Evolutionary conservation across 805 yeast genomes (phyloP), one percentile per base, ranked within the genome.

Genomic region (Candida schatavii): DNA sequence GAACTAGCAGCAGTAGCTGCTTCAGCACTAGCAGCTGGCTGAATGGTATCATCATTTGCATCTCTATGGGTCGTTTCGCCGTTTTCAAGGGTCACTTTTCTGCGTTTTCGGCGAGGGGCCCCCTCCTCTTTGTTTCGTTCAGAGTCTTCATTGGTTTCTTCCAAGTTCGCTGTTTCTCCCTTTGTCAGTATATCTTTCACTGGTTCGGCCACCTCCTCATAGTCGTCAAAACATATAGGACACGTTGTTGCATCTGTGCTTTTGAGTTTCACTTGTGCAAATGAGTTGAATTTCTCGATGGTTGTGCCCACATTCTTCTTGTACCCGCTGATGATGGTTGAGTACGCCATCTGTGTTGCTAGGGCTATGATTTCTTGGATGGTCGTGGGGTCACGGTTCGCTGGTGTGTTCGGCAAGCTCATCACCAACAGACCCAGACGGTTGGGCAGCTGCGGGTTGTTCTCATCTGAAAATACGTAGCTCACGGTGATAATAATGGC

Each of bases 281-380:
- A 70, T 4, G 68, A 62, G 25, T 75, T 75, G 60, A 84, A 83
- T 14, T 26, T 23, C 20, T 75, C 75, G 18, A 68, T 58, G 0
- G 83, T 64, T 3, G 82, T 68, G 7, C 88, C 87, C 28, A 72
- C 67, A 15, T 72, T 66, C 42, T 68, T 70, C 43, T 72, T 68
- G 23, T 74, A 63, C 30, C 75, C 70, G 17, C 75, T 72, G 3
- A 78, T 70, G 28, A 83, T 76, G 13, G 87, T 79, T 30, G 83
- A 66, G 56, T 82, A 70, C 1, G 89, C 89, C 59, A 84, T 72
- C 20, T 80, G 79, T 0, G 90, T 82, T 2, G 89, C 88, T 43
- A 84, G 61, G 21, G 82, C 68, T 10, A 85, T 76, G 41, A 84
- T 69, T 27, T 77, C 79, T 52, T 78, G 81, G 25, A 83, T 66